Conservation (phyloP, 495 filamentous ascomycete genomes). For the Tuber umbilicatum region DNA sequence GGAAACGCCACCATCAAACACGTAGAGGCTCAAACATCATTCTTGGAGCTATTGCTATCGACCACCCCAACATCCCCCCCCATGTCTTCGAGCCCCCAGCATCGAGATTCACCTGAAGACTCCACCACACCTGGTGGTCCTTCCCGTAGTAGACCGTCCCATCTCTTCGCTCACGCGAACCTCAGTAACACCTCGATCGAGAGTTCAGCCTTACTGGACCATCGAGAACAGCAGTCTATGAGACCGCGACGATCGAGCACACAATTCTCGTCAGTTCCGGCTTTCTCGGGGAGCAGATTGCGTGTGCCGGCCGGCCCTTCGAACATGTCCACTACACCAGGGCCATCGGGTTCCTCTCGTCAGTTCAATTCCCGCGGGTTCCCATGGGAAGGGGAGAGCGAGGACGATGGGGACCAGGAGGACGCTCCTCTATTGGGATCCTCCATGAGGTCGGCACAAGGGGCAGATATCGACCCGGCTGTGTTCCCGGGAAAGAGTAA, state of each 20-base stretch:
- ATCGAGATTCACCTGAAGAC: slow-evolving; percentile 4
- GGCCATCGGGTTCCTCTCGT: slow-evolving; percentile 26
- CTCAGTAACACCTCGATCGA: slow-evolving; percentile 75
- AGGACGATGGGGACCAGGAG: slow-evolving; percentile 49
- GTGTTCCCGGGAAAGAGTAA: slow-evolving; percentile 25
- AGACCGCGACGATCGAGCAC: slow-evolving; percentile 55
- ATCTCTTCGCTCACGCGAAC: slow-evolving; percentile 44
- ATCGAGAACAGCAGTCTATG: slow-evolving; percentile 68
- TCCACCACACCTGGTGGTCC: neutral
- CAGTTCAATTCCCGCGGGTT: slow-evolving; percentile 20
- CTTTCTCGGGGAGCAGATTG: slow-evolving; percentile 21
- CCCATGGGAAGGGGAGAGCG: slow-evolving; percentile 28
- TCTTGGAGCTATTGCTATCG: slow-evolving; percentile 22
- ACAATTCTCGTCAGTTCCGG: slow-evolving; percentile 21
- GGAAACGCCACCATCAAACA: slow-evolving; percentile 17
- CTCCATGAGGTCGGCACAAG: slow-evolving; percentile 31
- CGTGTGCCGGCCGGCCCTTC: slow-evolving; percentile 13
- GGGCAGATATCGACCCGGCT: slow-evolving; percentile 12
- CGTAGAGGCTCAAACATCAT: slow-evolving; percentile 29
- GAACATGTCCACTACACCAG: slow-evolving; percentile 6
- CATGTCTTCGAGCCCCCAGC: slow-evolving; percentile 4
- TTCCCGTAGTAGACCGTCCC: slow-evolving; percentile 7
- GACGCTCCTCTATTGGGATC: slow-evolving; percentile 54
- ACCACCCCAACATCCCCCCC: slow-evolving; percentile 17
- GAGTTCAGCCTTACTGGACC: slow-evolving; percentile 71